Evolutionary conservation across 441 rosid genomes (phyloP), one percentile per base, ranked within the genome.

Genomic region (Lepidium campestre): DNA sequence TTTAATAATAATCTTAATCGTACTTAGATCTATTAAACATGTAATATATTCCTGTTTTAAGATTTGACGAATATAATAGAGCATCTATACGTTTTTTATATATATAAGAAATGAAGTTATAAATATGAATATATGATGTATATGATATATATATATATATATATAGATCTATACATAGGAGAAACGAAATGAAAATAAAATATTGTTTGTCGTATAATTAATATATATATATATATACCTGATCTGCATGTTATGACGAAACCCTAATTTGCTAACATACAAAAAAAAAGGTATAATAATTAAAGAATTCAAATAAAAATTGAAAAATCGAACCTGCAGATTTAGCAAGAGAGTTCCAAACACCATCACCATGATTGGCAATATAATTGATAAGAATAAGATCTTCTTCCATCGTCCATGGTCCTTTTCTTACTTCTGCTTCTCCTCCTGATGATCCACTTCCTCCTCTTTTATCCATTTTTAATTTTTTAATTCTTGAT

Each of bases 401-500:
- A 78, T 94, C 99, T 75, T 94, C 99, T 80, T 94, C 99, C 89
- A 91, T 77, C 44, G 99, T 91, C 99, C 99, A 94, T 57, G 99
- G 98, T 42, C 99, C 99, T 79, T 94, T 94, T 59, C 98, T 91
- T 71, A 91, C 93, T 55, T 89, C 97, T 29, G 62, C 85, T 19
- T 89, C 97, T 50, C 19, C 67, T 50, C 19, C 67, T 50, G 75
- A 32, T 57, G 70, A 63, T 76, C 80, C 52, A 73, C 71, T 79
- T 80, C 86, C 94, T 87, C 87, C 57, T 79, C 73, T 49, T 62
- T 12, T 42, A 31, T 63, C 73, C 59, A 27, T 75, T 19, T 64
- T 22, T 35, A 9, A 27, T 50, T 3, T 58, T 49, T 40, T 22
- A 18, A 6, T 18, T 50, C 4, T 58, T 49, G 49, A 14, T 25